A percentile compares a stretch with the other conserved stretches of the same genome.
Conservation (phyloP, 2,329 filamentous ascomycete genomes). For the Pseudomassariella vexata region DNA sequence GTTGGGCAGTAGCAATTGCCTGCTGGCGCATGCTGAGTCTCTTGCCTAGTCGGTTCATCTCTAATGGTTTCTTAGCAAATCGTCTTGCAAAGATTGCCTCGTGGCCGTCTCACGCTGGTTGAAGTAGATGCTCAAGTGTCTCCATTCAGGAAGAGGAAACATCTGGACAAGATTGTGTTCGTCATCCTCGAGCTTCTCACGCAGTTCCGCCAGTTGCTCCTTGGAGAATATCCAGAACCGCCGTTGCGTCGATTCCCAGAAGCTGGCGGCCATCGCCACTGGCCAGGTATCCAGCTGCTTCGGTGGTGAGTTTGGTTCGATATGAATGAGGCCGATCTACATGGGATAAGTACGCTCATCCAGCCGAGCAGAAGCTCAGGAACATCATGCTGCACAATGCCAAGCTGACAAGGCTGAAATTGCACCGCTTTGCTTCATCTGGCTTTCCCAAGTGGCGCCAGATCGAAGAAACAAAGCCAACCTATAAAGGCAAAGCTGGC, state of each 20-base stretch:
- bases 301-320: no score
- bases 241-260: constrained; percentile 91
- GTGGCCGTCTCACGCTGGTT: constrained; percentile 76
- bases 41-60: constrained; percentile 77
- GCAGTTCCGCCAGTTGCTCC: constrained; percentile 68
- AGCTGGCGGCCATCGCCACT: constrained; percentile 89
- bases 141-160: constrained; percentile 75
- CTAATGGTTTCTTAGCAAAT: constrained; percentile 32
- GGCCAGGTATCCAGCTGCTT: background rate
- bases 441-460: no score
- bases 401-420: no score
- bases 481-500: no score
- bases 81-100: constrained; percentile 5
- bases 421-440: no score
- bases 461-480: no score
- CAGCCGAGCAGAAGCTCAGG: no score
- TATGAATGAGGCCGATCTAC: no score
- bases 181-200: constrained; percentile 70
- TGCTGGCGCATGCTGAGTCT: constrained; percentile 83
- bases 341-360: no score
- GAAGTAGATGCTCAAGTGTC: constrained; percentile 86
- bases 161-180: constrained; percentile 69
- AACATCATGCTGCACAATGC: no score
- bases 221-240: constrained; percentile 87
- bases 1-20: constrained; percentile 85